Evolutionary conservation across 345 rosid genomes (phyloP).

Genomic region (Firmiana major): DNA sequence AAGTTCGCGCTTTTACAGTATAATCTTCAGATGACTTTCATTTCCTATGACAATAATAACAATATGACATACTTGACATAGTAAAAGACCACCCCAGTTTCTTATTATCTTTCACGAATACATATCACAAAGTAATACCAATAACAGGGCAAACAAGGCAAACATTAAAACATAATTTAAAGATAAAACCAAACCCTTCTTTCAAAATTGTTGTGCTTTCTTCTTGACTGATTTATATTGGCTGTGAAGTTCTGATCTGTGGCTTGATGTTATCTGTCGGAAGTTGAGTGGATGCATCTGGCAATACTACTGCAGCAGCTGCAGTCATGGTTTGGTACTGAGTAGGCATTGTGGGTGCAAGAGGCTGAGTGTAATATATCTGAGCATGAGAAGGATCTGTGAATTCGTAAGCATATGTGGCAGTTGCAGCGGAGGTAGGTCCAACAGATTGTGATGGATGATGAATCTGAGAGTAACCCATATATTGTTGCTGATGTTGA

Average conservation of each 20-base stretch:
- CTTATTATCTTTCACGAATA: slow-evolving; percentile 62
- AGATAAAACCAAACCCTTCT: slow-evolving; percentile 41
- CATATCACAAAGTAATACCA: slow-evolving; percentile 63
- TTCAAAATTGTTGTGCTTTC: slow-evolving; percentile 68
- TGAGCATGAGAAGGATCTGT: slow-evolving; percentile 60
- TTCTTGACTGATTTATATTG: slow-evolving; percentile 34
- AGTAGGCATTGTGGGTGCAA: slow-evolving; percentile 55
- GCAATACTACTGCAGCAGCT: slow-evolving; percentile 39
- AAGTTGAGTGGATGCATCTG: slow-evolving; percentile 52
- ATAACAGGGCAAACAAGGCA: slow-evolving; percentile 24
- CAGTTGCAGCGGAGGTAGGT: slow-evolving; percentile 42
- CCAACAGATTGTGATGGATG: slow-evolving; percentile 75
- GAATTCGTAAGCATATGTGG: slow-evolving; percentile 62
- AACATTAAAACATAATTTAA: slow-evolving; percentile 26
- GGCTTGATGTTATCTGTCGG: slow-evolving; percentile 50
- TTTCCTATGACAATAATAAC: slow-evolving; percentile 37
- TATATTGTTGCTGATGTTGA: slow-evolving; percentile 75
- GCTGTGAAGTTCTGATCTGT: slow-evolving; percentile 69
- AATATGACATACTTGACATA: slow-evolving; percentile 31
- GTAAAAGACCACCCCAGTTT: slow-evolving; percentile 33
- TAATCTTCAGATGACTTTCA: slow-evolving; percentile 28
- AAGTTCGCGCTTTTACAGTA: slow-evolving; percentile 50
- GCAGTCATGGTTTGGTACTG: slow-evolving; percentile 87
- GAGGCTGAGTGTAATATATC: slow-evolving; percentile 76
- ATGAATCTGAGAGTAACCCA: slow-evolving; percentile 76